phyloP scores from a whole-genome alignment of 2,329 filamentous ascomycete genomes.

The Paracorniculantispora psalliotae region DNA sequence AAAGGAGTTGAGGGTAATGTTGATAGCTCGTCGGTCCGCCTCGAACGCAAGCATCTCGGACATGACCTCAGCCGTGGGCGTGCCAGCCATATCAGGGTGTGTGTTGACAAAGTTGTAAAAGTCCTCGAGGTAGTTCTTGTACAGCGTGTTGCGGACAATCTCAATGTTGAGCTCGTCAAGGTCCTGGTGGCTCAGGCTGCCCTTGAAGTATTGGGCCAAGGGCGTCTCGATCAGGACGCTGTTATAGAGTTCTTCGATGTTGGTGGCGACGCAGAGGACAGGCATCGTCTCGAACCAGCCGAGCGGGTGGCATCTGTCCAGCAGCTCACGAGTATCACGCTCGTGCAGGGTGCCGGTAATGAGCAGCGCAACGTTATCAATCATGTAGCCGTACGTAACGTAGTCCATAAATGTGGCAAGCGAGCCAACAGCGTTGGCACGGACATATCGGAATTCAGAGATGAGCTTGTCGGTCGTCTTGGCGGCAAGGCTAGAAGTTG shows the following conservation, averaged over 20 bases:
- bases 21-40: constrained; percentile 93
- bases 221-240: constrained; percentile 96
- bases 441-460: constrained; percentile 92
- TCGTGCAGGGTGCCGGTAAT: constrained; percentile 98
- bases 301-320: constrained; percentile 92
- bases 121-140: constrained; percentile 99
- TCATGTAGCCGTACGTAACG: constrained; percentile 99
- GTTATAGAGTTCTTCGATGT: constrained; percentile 98
- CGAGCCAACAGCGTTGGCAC: constrained; percentile 86
- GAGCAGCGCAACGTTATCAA: constrained; percentile 95
- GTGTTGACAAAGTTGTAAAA: constrained; percentile 94
- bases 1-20: constrained; percentile 98
- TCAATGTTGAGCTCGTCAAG: constrained; percentile 98
- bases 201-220: constrained; percentile 94
- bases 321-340: constrained; percentile 88
- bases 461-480: constrained; percentile 98
- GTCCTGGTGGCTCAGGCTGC: constrained; percentile 90
- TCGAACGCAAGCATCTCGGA: constrained; percentile 93
- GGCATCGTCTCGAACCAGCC: constrained; percentile 99
- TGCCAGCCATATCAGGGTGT: constrained; percentile 77
- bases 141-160: constrained; percentile 95
- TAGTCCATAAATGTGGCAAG: constrained; percentile 97
- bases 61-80: constrained; percentile 92
- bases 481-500: constrained; percentile 86
- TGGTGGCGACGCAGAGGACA: constrained; percentile 93